Evolutionary conservation across 208 protist species (phyloP).

Genomic region (Acanthamoeba culbertsoni): DNA sequence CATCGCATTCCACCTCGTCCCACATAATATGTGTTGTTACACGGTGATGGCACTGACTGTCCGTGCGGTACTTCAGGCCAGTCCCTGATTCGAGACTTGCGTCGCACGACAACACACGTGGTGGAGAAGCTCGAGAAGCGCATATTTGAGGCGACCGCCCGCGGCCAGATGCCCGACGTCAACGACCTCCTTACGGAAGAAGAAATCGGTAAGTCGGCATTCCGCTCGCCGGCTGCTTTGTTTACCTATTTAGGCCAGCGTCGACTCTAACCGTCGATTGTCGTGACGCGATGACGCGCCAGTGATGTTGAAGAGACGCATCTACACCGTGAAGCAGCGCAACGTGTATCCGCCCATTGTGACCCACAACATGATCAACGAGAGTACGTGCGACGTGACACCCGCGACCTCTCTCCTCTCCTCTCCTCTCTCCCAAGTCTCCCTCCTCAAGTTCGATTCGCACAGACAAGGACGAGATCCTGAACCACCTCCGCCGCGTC

Average conservation of each 20-base stretch:
- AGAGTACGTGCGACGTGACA: conserved; percentile 8
- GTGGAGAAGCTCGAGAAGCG: conserved; percentile 67
- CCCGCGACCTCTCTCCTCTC: not conserved
- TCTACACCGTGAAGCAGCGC: conserved; percentile 64
- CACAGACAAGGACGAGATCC: conserved; percentile 61
- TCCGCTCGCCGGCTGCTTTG: not conserved
- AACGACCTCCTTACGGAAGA: conserved; percentile 65
- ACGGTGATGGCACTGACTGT: not conserved
- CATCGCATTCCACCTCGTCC: not conserved
- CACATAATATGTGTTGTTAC: no score
- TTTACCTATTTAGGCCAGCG: not conserved
- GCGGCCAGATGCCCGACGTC: conserved; percentile 70
- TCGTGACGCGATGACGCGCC: not conserved
- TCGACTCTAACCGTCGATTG: not conserved
- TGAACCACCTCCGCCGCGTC: conserved; percentile 65
- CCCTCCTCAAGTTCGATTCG: not conserved
- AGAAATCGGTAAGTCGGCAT: conserved; percentile 60
- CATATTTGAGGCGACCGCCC: conserved; percentile 70
- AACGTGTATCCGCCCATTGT: conserved; percentile 75
- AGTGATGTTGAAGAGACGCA: conserved; percentile 71
- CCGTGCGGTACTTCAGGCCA: conserved; percentile 30
- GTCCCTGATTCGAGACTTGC: conserved; percentile 53
- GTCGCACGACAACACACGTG: conserved; percentile 68
- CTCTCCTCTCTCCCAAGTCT: not conserved
- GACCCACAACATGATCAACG: conserved; percentile 84